A percentile compares a stretch with the other conserved stretches of the same genome.
Evolutionary conservation across 768 basidiomycete species (phyloP).

Genomic region (Rhizopogon salebrosus): DNA sequence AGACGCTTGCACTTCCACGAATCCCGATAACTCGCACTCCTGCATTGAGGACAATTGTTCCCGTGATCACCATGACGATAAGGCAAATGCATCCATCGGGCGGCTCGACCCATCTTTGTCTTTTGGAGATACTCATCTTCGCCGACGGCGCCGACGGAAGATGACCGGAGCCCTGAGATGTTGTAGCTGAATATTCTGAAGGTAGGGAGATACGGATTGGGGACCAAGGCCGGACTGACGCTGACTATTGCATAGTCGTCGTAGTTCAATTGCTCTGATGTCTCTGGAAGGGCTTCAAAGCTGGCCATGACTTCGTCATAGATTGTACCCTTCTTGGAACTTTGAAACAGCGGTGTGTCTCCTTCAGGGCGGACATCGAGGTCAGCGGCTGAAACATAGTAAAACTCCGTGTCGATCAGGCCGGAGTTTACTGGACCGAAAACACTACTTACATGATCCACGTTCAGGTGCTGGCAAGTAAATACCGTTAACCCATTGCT

Average conservation of each 20-base stretch:
- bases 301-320: conserved; percentile 56
- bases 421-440: conserved; percentile 3
- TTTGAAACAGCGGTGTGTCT: conserved; percentile 1
- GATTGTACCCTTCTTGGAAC: neutral
- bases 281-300: conserved; percentile 57
- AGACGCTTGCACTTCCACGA: conserved; percentile 63
- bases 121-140: conserved; percentile 2
- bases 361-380: conserved; percentile 31
- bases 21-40: conserved; percentile 44
- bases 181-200: conserved; percentile 85
- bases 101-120: conserved; percentile 1
- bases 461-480: conserved; percentile 67
- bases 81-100: conserved; percentile 18
- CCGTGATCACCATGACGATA: conserved; percentile 43
- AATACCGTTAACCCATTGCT: conserved; percentile 18
- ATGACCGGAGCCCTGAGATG: conserved; percentile 34
- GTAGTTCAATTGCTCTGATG: conserved; percentile 43
- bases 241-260: conserved; percentile 74
- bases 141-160: conserved; percentile 4
- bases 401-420: conserved; percentile 36
- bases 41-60: conserved; percentile 42
- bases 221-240: conserved; percentile 77
- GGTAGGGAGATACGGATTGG: conserved; percentile 80
- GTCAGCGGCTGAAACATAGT: conserved; percentile 50
- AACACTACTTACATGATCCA: conserved; percentile 57